A percentile compares a stretch with the other conserved stretches of the same genome.
phyloP scores from a whole-genome alignment of 2,329 filamentous ascomycete genomes.

The Biscogniauxia mediterranea region DNA sequence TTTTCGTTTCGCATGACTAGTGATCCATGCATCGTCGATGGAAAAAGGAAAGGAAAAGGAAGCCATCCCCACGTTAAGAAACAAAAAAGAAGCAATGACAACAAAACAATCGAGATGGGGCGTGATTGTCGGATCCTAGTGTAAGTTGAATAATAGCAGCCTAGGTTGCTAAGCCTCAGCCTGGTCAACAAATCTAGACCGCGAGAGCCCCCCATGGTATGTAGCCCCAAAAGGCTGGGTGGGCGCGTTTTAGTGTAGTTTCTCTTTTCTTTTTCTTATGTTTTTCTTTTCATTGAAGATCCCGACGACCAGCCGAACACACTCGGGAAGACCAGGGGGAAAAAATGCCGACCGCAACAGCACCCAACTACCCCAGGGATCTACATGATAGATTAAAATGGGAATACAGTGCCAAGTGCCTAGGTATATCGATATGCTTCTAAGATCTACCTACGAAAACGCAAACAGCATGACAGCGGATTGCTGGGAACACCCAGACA shows the following conservation, averaged over 20 bases:
- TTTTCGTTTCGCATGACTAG: background rate
- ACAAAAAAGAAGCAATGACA: too few species aligned
- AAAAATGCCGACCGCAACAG: background rate
- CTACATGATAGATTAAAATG: background rate
- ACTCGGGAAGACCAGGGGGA: background rate
- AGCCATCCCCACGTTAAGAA: background rate
- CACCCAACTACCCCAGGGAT: background rate
- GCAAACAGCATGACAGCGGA: background rate
- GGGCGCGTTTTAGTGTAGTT: too few species aligned
- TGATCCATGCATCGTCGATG: background rate
- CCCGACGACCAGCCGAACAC: background rate
- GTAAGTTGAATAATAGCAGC: too few species aligned
- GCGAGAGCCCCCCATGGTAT: background rate
- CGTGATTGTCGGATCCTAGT: background rate
- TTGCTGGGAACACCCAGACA: background rate
- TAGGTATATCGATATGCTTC: background rate
- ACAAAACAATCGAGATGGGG: background rate
- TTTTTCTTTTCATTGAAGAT: background rate
- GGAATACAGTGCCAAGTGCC: background rate
- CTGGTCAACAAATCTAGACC: background rate
- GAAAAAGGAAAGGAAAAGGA: background rate
- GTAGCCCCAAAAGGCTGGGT: background rate
- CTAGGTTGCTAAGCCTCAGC: background rate
- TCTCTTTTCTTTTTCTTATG: too few species aligned
- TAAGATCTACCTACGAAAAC: background rate